Evolutionary conservation across 768 basidiomycete species (phyloP), one percentile per base, ranked within the genome.

Genomic region (Coprinopsis strossmayeri): DNA sequence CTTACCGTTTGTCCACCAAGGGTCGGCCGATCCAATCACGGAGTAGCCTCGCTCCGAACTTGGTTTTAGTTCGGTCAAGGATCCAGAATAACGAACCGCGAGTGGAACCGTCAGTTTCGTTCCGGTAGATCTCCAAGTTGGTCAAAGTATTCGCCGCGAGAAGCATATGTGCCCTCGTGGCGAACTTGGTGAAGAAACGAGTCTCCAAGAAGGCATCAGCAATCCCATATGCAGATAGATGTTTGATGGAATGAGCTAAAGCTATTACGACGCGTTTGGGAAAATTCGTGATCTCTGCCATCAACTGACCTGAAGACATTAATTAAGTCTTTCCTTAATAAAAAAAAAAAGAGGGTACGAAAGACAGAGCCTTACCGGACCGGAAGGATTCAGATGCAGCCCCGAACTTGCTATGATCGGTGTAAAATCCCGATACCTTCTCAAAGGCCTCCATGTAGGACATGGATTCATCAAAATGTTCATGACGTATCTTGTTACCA

Each of bases 121-220:
- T 98, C 27, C 82, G 78, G 62, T 90, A 94, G n/a, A 99, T 81
- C 64, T 98, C 94, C 67, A 95, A 64, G 60, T 96, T 97, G 11
- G 76, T 75, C 10, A 98, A 66, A 0, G 95, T 95, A 60, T 91
- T 96, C 21, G 83, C 84, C 41, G 85, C 87, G 39, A 99, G 73
- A 18, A 91, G 71, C 94, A 99, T 94, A 54, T 91, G 84, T 0
- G 80, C 76, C 47, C 77, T 75, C 20, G 82, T 79, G 2, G 87
- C 71, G 59, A 98, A 98, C 58, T 69, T 79, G 17, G 69, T 73
- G 67, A 96, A 95, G 61, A 89, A 89, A 20, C 74, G 75, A 2
- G 87, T 82, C 54, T 88, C 84, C 4, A 82, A 58, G 52, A 97
- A 79, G 15, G 84, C 82, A 52, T 89, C 82, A 13, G 88, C 86